These are phyloP conservation scores for Trichomonascaceae sp. DNA, from an alignment of 1,139 yeast species.

Conservation along the genomic window DNA sequence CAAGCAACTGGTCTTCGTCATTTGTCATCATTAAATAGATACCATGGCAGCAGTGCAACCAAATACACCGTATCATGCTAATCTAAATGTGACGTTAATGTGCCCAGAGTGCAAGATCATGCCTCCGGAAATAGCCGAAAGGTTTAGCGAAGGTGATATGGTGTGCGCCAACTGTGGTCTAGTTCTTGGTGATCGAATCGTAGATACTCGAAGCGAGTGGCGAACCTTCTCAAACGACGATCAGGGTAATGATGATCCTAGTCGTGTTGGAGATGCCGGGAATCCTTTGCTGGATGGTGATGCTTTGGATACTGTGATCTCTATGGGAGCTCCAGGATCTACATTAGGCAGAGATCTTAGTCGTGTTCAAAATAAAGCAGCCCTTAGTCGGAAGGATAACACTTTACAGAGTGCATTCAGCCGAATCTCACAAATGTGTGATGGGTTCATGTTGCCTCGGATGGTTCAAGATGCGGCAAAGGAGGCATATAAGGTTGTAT, in stretches of 20 bases:
- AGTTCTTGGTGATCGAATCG: constrained; percentile 85
- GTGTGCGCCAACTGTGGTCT: constrained; percentile 96
- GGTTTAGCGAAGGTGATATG: constrained; percentile 96
- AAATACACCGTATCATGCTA: constrained; percentile 29
- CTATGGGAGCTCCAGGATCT: constrained; percentile 62
- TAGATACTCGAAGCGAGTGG: constrained; percentile 97
- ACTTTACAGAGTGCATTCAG: constrained; percentile 87
- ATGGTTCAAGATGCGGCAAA: constrained; percentile 97
- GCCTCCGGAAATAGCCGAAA: constrained; percentile 92
- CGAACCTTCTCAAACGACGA: constrained; percentile 93
- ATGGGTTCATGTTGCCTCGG: constrained; percentile 89
- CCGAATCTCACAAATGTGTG: constrained; percentile 92
- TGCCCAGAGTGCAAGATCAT: constrained; percentile 95
- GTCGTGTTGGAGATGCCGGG: constrained; percentile 99
- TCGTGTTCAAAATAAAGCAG: constrained; percentile 79
- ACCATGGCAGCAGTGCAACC: constrained; percentile 12
- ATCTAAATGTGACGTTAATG: constrained; percentile 80
- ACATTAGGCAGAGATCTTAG: constrained; percentile 80
- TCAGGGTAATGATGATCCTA: constrained; percentile 96
- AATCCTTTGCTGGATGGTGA: constrained; percentile 89
- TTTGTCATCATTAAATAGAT: background rate
- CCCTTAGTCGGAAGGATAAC: constrained; percentile 81
- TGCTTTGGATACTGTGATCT: constrained; percentile 87
- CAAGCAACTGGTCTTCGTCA: constrained; percentile 5
- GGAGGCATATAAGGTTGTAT: constrained; percentile 87